Evolutionary conservation across 1,139 yeast genomes (phyloP).

Genomic region (Taiozyma sp.): DNA sequence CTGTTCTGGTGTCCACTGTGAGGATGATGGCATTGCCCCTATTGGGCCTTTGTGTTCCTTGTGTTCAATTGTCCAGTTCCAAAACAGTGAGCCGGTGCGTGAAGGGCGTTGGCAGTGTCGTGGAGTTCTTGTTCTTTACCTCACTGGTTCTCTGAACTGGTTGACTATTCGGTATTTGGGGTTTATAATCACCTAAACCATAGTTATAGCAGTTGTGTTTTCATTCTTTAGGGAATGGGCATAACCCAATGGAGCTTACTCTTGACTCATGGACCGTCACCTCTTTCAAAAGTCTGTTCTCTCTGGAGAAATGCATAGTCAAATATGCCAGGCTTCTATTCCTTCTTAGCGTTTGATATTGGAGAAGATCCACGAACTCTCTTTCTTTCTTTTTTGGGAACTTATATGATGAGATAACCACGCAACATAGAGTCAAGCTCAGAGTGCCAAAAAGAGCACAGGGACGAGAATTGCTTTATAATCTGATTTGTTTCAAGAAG

Average conservation of each 20-base stretch:
- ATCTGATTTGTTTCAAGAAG: conserved; percentile 13
- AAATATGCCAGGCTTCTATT: conserved; percentile 48
- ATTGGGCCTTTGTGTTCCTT: conserved; percentile 10
- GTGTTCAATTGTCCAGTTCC: conserved; percentile 1
- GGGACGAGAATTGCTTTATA: conserved; percentile 44
- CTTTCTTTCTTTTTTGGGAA: neutral
- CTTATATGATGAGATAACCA: conserved; percentile 64
- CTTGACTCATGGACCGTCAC: conserved; percentile 54
- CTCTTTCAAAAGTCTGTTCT: conserved; percentile 27
- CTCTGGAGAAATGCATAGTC: conserved; percentile 51
- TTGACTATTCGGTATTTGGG: conserved; percentile 54
- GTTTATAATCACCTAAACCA: conserved; percentile 49
- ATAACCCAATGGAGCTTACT: conserved; percentile 93
- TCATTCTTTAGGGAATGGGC: conserved; percentile 10
- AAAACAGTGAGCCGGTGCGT: neutral
- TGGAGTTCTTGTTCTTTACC: conserved; percentile 3
- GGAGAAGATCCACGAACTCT: neutral
- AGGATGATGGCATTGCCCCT: conserved; percentile 9
- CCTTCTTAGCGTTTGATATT: conserved; percentile 2
- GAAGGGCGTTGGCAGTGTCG: neutral
- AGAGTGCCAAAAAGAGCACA: conserved; percentile 40
- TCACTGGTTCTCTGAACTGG: neutral
- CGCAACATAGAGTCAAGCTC: conserved; percentile 96
- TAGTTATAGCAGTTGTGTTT: conserved; percentile 73
- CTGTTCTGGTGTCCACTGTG: neutral